Percentiles rank a stretch among this genome's conserved stretches.
Evolutionary conservation across 2,329 filamentous ascomycete genomes (phyloP).

Genomic region (Nigrospora osmanthi): DNA sequence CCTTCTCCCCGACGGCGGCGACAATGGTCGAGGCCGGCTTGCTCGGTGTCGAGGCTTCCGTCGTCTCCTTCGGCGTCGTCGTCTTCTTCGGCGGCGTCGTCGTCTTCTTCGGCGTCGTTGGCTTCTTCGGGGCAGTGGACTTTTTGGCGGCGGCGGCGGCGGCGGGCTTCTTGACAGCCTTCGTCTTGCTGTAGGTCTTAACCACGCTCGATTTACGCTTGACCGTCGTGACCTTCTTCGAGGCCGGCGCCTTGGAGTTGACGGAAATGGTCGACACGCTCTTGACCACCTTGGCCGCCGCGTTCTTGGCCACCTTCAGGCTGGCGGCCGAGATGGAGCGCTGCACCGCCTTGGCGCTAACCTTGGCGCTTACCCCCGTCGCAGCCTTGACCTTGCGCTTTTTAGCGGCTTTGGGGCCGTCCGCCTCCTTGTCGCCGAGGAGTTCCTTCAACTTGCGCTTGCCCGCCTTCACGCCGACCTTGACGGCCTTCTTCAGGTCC

Average conservation of each 20-base stretch:
- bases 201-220: slow-evolving; percentile 16
- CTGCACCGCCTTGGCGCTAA: slow-evolving; percentile 19
- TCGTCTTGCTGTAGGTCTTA: slow-evolving; percentile 20
- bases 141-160: slow-evolving; percentile 6
- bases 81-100: background rate
- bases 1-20: slow-evolving; percentile 8
- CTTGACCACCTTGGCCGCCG: slow-evolving; percentile 26
- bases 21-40: slow-evolving; percentile 14
- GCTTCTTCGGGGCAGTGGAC: background rate
- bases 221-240: slow-evolving; percentile 13
- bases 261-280: slow-evolving; percentile 29
- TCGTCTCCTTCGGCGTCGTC: background rate
- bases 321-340: background rate
- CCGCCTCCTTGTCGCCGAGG: slow-evolving; percentile 29
- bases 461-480: slow-evolving; percentile 32
- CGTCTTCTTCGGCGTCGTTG: background rate
- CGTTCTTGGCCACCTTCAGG: slow-evolving; percentile 23
- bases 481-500: slow-evolving; percentile 21
- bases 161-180: slow-evolving; percentile 8
- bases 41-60: slow-evolving; percentile 5
- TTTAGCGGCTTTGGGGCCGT: slow-evolving; percentile 21
- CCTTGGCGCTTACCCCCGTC: slow-evolving; percentile 21
- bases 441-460: slow-evolving; percentile 52
- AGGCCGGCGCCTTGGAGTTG: slow-evolving; percentile 20
- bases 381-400: slow-evolving; percentile 39